A percentile compares a stretch with the other conserved stretches of the same genome.
Evolutionary conservation across 2,329 filamentous ascomycete genomes (phyloP).

Genomic region (Torrubiella hemipterigena): DNA sequence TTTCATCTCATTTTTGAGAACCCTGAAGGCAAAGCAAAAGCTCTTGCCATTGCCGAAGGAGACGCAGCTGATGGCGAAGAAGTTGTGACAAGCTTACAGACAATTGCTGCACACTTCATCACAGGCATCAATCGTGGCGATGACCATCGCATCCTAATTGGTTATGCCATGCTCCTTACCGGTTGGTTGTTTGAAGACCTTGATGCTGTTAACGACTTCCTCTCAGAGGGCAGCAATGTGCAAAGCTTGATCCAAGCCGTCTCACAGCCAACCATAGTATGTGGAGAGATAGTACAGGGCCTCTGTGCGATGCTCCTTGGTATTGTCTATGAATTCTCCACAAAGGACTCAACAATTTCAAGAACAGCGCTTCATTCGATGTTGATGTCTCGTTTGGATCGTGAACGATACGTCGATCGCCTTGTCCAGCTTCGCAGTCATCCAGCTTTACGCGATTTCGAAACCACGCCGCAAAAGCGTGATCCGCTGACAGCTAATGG

Average conservation of each 20-base stretch:
- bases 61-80: conserved; percentile 85
- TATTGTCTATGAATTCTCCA: conserved; percentile 91
- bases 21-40: conserved; percentile 61
- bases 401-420: conserved; percentile 78
- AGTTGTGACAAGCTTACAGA: conserved; percentile 87
- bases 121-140: conserved; percentile 63
- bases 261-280: conserved; percentile 42
- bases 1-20: conserved; percentile 80
- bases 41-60: conserved; percentile 78
- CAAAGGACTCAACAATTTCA: conserved; percentile 87
- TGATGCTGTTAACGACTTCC: conserved; percentile 82
- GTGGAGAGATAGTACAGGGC: conserved; percentile 62
- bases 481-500: conserved; percentile 32
- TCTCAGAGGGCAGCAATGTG: conserved; percentile 86
- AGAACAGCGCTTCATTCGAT: conserved; percentile 70
- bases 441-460: conserved; percentile 75
- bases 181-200: conserved; percentile 89
- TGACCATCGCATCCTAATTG: conserved; percentile 69
- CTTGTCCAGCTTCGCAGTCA: conserved; percentile 67
- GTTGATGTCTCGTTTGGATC: conserved; percentile 63
- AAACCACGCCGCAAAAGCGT: conserved; percentile 65
- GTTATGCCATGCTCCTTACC: conserved; percentile 79
- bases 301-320: conserved; percentile 77
- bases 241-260: conserved; percentile 71
- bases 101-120: conserved; percentile 75